Evolutionary conservation across 352 stramenopile genomes (phyloP), one percentile per base, ranked within the genome.

Genomic region (Phytophthora multivora): DNA sequence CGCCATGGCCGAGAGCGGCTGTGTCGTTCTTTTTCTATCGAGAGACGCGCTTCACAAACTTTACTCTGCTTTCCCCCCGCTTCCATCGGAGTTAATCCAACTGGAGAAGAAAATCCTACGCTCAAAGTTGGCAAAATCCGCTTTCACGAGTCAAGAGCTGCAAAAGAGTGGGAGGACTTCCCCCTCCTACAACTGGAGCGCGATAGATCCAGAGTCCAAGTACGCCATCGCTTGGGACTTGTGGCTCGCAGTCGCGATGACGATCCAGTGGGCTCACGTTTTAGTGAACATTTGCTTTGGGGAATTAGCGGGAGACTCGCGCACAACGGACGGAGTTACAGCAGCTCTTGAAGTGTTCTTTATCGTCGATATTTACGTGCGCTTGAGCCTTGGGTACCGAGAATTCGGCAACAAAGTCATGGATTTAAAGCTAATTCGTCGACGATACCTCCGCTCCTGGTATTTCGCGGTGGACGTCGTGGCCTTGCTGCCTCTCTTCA

Each of bases 1-100:
- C 19, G 65, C 77, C 30, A 74, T 63, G 7, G 71, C 79, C 1
- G 71, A 77, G 16, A 84, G 75, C 21, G 72, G 76, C 0, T 84
- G 77, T 28, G 66, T 88, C 4, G 52, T 86, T 33, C 30, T 88
- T 3, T 83, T 77, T 23, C 19, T 88, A 3, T 71, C 74, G 2
- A 71, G 70, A n/a, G 59, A 75, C 11, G 33, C 33, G 10, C 33
- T 39, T 2, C 33, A 39, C 33, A 39, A 39, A 5, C 15, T 39
- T 15, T 39, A 39, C 11, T 12, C 3, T 16, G 33, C 33, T 16
- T 39, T 39, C 33, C 12, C 33, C 11, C 12, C 33, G 16, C 33
- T 39, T 39, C 33, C 33, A 7, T 39, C 33, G 12, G 33, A 39
- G 33, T 39, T 39, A 16, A 39, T 39, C 10, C 33, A 39, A 16